A percentile compares a stretch with the other conserved stretches of the same genome.
phyloP scores from a whole-genome alignment of 2,329 filamentous ascomycete genomes.

The Rutstroemia sp. region DNA sequence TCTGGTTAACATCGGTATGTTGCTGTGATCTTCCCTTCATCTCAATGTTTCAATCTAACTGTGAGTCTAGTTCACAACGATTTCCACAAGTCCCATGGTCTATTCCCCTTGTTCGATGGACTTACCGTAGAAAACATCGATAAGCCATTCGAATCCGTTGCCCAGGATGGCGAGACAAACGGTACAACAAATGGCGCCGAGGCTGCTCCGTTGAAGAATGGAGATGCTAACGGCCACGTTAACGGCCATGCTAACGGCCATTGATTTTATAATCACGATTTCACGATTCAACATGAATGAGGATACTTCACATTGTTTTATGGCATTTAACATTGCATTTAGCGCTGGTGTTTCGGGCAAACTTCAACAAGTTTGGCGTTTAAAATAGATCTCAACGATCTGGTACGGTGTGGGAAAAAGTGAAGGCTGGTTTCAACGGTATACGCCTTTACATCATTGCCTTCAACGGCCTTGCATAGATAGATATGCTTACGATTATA shows the following conservation, averaged over 20 bases:
- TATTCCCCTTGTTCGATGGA: constrained; percentile 81
- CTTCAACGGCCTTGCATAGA: constrained; percentile 12
- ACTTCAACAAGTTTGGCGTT: constrained; percentile 32
- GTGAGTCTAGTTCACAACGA: constrained; percentile 76
- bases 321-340: constrained; percentile 25
- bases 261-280: constrained; percentile 16
- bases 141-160: constrained; percentile 26
- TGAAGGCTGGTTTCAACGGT: not conserved
- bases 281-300: constrained; percentile 28
- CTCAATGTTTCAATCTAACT: constrained; percentile 12
- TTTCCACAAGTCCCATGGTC: constrained; percentile 75
- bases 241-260: constrained; percentile 1
- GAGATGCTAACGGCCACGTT: constrained; percentile 2
- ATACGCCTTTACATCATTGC: constrained; percentile 7
- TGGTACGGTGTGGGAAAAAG: constrained; percentile 6
- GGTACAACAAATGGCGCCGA: constrained; percentile 13
- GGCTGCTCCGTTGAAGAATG: constrained; percentile 19
- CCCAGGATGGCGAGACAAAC: constrained; percentile 13
- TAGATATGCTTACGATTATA: not conserved
- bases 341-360: constrained; percentile 27
- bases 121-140: constrained; percentile 63
- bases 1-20: constrained; percentile 85
- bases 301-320: constrained; percentile 9
- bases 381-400: constrained; percentile 27
- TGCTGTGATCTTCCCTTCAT: not conserved